phyloP scores from a whole-genome alignment of 164 flowering plant species.

The Cinnamomum chago region DNA sequence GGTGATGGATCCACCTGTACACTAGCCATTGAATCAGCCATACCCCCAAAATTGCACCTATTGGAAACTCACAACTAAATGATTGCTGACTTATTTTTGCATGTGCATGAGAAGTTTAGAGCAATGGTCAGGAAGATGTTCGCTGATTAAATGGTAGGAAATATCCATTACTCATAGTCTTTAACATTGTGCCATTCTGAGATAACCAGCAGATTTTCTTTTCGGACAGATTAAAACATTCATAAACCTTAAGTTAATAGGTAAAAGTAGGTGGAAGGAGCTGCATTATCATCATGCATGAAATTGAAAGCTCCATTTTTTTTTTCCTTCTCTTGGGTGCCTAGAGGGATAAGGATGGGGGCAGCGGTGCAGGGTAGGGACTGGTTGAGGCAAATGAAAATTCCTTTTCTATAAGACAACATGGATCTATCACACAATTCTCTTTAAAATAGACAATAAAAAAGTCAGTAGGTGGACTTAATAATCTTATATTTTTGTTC shows the following conservation, averaged over 20 bases:
- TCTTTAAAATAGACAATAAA: not conserved
- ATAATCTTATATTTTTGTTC: too few relatives aligned
- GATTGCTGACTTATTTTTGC: not conserved
- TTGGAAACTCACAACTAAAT: not conserved
- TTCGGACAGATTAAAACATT: too few relatives aligned
- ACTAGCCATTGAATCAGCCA: not conserved
- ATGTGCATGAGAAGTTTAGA: not conserved
- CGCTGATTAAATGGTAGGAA: not conserved
- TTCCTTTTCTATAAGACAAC: not conserved
- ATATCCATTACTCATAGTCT: not conserved
- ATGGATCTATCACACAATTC: not conserved
- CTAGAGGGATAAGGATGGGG: too few relatives aligned
- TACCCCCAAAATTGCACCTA: not conserved
- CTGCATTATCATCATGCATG: too few relatives aligned
- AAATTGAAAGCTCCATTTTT: too few relatives aligned
- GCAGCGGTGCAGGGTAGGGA: too few relatives aligned
- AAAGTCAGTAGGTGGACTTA: too few relatives aligned
- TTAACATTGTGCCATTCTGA: not conserved
- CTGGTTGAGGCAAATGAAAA: too few relatives aligned
- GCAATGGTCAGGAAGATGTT: not conserved
- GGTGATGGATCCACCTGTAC: not conserved
- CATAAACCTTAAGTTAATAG: too few relatives aligned
- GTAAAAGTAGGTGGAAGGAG: too few relatives aligned
- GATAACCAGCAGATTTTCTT: too few relatives aligned
- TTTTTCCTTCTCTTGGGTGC: too few relatives aligned